Percentiles rank a stretch among this genome's conserved stretches.
phyloP scores from a whole-genome alignment of 1,139 yeast species.

The Kazachstania sp. region DNA sequence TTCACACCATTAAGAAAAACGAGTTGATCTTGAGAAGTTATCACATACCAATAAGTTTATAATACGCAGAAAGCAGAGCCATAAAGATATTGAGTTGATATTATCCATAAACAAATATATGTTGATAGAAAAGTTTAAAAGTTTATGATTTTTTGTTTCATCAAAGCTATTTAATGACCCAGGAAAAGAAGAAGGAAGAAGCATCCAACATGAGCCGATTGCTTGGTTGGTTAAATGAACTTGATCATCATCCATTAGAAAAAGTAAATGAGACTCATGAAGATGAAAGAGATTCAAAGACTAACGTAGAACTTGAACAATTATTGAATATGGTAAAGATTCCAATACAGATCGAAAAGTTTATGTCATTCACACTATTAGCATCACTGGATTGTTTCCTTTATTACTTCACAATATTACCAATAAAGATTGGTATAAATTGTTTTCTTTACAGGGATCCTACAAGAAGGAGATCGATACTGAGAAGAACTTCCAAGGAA shows the following conservation, averaged over 20 bases:
- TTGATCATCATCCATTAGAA: constrained; percentile 5
- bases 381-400: constrained; percentile 74
- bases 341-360: constrained; percentile 62
- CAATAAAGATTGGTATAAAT: constrained; percentile 31
- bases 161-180: background rate
- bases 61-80: too few species aligned
- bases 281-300: constrained; percentile 11
- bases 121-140: too few species aligned
- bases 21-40: too few species aligned
- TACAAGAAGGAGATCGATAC: constrained; percentile 1
- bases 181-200: background rate
- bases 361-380: constrained; percentile 66
- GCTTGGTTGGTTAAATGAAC: background rate
- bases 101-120: too few species aligned
- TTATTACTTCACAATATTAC: constrained; percentile 68
- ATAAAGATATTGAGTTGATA: too few species aligned
- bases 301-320: constrained; percentile 41
- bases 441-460: constrained; percentile 1
- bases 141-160: too few species aligned
- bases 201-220: background rate
- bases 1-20: too few species aligned
- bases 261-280: background rate
- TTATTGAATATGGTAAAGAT: constrained; percentile 52
- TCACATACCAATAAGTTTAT: too few species aligned
- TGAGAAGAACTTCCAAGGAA: constrained; percentile 17